Base-by-base conservation (phyloP, 768 basidiomycete species). In the Leccinum obscurum region DNA sequence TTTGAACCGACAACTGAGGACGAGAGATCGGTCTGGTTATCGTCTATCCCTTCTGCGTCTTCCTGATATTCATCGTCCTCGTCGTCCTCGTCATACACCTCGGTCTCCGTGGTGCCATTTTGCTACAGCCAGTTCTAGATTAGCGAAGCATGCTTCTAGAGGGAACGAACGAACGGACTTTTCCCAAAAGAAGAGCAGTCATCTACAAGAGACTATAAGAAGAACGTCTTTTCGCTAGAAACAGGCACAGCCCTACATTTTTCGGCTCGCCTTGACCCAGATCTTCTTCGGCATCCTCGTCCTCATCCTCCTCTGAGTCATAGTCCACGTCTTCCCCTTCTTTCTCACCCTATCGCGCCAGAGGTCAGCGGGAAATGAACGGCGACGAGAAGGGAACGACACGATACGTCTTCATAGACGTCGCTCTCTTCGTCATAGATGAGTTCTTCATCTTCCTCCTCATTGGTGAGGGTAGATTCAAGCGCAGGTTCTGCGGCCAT, bases 341-440 rank as follows among this genome's bases (percentile, higher is more conserved):
- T 9, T 64, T 69, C 0, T 69, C 72, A 14, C 32, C 67, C 70
- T 72, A 41, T 14, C 48, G 39, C 51, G 3, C 22, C 26, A 41
- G 39, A 48, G 37, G 44, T 53, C 32, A 54, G 52, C 35, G 20
- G 11, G 24, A 28, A 50, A 50, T 26, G 49, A 17, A 50, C 2
- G 14, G 6, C 17, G 49, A 10, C n/a, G 20, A 11, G 54, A 64
- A 51, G 46, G 4, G 50, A 59, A 49, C 8, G 14, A 49, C 10
- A 51, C 56, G n/a, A 51, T 53, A 72, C 71, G 62, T 73, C 67
- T 0, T 69, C 71, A 52, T 73, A 75, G 2, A 17, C n/a, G 22
- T 72, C 72, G 30, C 64, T 71, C 30, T 74, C 70, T n/a, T 75
- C 73, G 13, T 55, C 71, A 2, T 66, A 67, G 6, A 64, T 54